Conservation (phyloP, 2,329 filamentous ascomycete species). For the Hypoxylon sp. region DNA sequence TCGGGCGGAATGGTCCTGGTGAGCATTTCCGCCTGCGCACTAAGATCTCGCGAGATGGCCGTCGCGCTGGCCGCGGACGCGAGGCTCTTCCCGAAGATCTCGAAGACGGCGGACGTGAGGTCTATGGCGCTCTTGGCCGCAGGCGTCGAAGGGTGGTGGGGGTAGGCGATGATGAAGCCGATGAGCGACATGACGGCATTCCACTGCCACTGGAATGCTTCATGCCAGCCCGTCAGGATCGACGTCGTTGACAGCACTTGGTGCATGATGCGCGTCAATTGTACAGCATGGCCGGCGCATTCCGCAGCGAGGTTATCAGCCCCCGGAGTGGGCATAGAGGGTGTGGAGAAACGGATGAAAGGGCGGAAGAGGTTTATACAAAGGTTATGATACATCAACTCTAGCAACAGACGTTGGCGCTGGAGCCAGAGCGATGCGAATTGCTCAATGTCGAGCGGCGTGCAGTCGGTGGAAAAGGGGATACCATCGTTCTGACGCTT, state of each 20-base stretch:
- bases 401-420: conserved; percentile 31
- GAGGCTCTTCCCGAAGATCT: conserved; percentile 28
- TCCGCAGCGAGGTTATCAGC: conserved; percentile 20
- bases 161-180: conserved; percentile 33
- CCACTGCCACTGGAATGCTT: conserved; percentile 38
- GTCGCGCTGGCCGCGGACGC: conserved; percentile 23
- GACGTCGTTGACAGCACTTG: conserved; percentile 31
- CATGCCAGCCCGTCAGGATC: conserved; percentile 35
- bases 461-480: conserved; percentile 30
- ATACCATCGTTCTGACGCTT: conserved; percentile 18
- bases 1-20: conserved; percentile 8
- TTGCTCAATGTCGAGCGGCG: conserved; percentile 27
- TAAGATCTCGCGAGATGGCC: conserved; percentile 28
- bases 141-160: conserved; percentile 11
- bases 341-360: conserved; percentile 28
- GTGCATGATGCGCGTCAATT: conserved; percentile 30
- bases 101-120: conserved; percentile 27
- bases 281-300: conserved; percentile 30
- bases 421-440: conserved; percentile 35
- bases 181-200: conserved; percentile 34
- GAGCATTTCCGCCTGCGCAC: conserved; percentile 22
- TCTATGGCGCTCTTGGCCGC: conserved; percentile 18
- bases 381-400: conserved; percentile 36
- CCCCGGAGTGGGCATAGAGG: conserved; percentile 11
- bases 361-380: conserved; percentile 36